These are phyloP conservation scores for Dendrocalamus latiflorus DNA, from an alignment of 202 grass and related monocot genomes.

Conservation along the genomic window DNA sequence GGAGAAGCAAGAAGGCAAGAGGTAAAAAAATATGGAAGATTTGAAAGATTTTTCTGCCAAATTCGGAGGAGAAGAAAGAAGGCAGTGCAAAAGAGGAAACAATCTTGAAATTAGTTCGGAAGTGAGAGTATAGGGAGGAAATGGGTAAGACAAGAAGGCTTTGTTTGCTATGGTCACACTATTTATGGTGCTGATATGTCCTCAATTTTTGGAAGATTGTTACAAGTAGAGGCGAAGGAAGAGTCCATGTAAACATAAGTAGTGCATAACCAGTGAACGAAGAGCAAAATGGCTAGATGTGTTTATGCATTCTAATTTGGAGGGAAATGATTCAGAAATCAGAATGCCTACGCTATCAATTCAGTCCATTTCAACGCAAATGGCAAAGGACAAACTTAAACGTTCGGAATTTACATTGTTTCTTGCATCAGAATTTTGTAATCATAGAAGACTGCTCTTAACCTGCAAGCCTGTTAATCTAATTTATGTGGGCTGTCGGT, in stretches of 20 bases:
- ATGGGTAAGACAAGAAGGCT: not conserved
- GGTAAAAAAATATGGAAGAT: not conserved
- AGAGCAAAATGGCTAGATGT: not conserved
- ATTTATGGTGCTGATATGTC: not conserved
- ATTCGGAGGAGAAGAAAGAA: not conserved
- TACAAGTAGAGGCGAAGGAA: not conserved
- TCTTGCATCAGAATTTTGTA: not conserved
- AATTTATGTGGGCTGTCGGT: not conserved
- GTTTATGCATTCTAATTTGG: not conserved
- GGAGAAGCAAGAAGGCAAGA: not conserved
- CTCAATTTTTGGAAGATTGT: not conserved
- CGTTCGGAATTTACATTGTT: not conserved
- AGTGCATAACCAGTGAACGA: not conserved
- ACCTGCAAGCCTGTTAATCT: not conserved
- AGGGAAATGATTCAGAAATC: not conserved
- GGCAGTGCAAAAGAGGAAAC: not conserved
- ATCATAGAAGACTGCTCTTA: not conserved
- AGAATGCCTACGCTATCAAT: not conserved
- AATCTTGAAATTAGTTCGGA: not conserved
- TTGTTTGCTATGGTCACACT: not conserved
- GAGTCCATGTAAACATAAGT: not conserved
- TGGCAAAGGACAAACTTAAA: not conserved
- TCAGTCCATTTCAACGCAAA: not conserved
- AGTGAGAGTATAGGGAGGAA: not conserved
- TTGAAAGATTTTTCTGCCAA: not conserved